Evolutionary conservation across 345 rosid species (phyloP), one percentile per base, ranked within the genome.

Genomic region (Brassica carinata): DNA sequence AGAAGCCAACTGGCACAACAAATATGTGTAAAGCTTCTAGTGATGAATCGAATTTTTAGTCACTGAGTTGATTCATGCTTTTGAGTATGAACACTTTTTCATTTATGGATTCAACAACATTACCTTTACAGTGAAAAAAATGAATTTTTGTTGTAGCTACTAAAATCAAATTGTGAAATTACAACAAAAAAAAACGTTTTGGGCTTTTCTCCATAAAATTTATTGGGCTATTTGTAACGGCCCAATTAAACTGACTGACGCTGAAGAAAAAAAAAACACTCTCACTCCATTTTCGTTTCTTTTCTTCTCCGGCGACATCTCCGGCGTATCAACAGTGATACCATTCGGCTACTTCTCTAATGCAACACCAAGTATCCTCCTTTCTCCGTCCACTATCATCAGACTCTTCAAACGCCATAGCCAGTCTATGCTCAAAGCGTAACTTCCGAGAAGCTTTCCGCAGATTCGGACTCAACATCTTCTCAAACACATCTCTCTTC

Each of bases 401-500:
- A 17, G 63, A n/a, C 62, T 61, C 83, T 6, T 23, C 83, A 7
- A 74, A 64, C 59, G 86, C 85, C 14, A 84, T 92, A 73, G 77
- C 76, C 36, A 33, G 0, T 70, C 84, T 89, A 34, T 90, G 97
- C 84, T 85, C 86, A 18, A 78, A 76, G 14, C 92, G 97, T 13
- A 86, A 43, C 69, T 67, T 87, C n/a, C 87, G 77, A 23, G 89
- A 93, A 74, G 94, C 97, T 51, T 86, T 90, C 63, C 67, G 78
- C 58, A 81, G 79, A 66, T 90, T 82, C 83, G 77, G 57, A 53
- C 73, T 78, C 5, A 85, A 80, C 53, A 87, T 91, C 65, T 93
- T 93, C 94, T 68, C 82, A 31, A 86, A 93, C 78, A 89, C 90
- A 18, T 61, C 67, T 75, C 91, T 89, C 65, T 86, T 92, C 67